Evolutionary conservation across 2,329 filamentous ascomycete genomes (phyloP).

Genomic region (Remersonia thermophila): DNA sequence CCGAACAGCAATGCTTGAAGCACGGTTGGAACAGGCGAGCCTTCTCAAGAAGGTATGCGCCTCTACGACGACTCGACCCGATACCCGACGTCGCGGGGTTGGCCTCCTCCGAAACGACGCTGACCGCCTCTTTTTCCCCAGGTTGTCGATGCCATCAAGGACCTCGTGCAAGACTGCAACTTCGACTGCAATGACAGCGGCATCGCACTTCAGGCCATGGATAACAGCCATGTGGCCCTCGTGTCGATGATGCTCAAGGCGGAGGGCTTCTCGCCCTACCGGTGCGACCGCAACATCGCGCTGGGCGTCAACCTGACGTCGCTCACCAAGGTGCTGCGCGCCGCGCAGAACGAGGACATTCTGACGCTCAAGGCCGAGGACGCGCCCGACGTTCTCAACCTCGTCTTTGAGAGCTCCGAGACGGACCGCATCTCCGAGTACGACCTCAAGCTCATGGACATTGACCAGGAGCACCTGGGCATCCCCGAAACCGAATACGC

Average conservation of each 20-base stretch:
- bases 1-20: slow-evolving; percentile 52
- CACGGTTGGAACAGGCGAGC: slow-evolving; percentile 86
- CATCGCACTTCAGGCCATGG: slow-evolving; percentile 97
- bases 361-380: slow-evolving; percentile 97
- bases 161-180: slow-evolving; percentile 98
- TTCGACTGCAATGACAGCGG: slow-evolving; percentile 99
- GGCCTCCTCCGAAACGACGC: neutral
- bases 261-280: slow-evolving; percentile 86
- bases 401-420: slow-evolving; percentile 83
- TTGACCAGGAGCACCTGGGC: slow-evolving; percentile 97
- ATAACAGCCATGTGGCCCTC: slow-evolving; percentile 98
- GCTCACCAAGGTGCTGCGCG: slow-evolving; percentile 91
- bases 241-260: slow-evolving; percentile 98
- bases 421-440: slow-evolving; percentile 95
- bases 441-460: slow-evolving; percentile 99
- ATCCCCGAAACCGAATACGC: slow-evolving; percentile 99
- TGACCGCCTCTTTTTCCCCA: slow-evolving; percentile 26
- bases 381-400: slow-evolving; percentile 86
- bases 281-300: slow-evolving; percentile 97
- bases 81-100: too few relatives aligned
- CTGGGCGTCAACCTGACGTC: slow-evolving; percentile 95
- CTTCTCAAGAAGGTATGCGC: slow-evolving; percentile 82
- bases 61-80: neutral
- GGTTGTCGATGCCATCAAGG: slow-evolving; percentile 98
- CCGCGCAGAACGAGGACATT: slow-evolving; percentile 86